Conservation (phyloP, 2,329 filamentous ascomycete species). For the Botryosphaeria dothidea region DNA sequence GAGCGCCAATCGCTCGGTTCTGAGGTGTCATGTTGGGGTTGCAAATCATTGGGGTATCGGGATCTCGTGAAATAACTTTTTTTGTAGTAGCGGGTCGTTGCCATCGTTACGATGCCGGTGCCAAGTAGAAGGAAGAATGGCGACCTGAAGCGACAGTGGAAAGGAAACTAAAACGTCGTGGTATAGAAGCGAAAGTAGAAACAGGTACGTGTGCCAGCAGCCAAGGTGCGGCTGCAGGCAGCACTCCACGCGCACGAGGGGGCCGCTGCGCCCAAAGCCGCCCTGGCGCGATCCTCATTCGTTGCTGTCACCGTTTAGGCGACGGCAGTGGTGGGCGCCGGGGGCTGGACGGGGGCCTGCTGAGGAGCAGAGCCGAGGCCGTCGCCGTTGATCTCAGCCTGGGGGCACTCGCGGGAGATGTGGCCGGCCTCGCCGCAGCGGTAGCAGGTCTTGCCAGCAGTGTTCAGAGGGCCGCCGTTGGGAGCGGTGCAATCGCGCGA, state of each 20-base stretch:
- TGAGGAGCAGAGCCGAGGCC: constrained; percentile 31
- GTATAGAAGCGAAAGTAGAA: constrained; percentile 21
- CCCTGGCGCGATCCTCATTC: constrained; percentile 16
- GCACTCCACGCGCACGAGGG: not conserved
- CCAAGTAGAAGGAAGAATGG: constrained; percentile 21
- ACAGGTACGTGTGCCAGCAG: constrained; percentile 14
- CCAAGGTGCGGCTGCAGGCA: not conserved
- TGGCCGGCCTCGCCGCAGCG: constrained; percentile 94
- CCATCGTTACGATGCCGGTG: constrained; percentile 23
- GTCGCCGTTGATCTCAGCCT: constrained; percentile 59
- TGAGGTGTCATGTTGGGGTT: constrained; percentile 32
- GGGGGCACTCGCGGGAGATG: constrained; percentile 94
- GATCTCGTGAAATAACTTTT: constrained; percentile 37
- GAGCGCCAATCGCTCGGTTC: constrained; percentile 21
- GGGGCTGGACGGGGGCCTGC: constrained; percentile 39
- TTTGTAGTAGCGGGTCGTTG: constrained; percentile 20
- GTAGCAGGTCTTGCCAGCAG: constrained; percentile 97
- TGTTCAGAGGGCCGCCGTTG: constrained; percentile 93
- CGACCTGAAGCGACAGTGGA: constrained; percentile 20
- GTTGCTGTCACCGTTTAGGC: constrained; percentile 28
- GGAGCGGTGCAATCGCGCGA: constrained; percentile 94
- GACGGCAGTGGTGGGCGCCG: constrained; percentile 44
- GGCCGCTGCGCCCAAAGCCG: constrained; percentile 16
- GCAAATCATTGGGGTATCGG: constrained; percentile 46
- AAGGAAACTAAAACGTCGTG: constrained; percentile 17